Conservation (phyloP, 148 eudicot species). For the Rhododendron henanense region DNA sequence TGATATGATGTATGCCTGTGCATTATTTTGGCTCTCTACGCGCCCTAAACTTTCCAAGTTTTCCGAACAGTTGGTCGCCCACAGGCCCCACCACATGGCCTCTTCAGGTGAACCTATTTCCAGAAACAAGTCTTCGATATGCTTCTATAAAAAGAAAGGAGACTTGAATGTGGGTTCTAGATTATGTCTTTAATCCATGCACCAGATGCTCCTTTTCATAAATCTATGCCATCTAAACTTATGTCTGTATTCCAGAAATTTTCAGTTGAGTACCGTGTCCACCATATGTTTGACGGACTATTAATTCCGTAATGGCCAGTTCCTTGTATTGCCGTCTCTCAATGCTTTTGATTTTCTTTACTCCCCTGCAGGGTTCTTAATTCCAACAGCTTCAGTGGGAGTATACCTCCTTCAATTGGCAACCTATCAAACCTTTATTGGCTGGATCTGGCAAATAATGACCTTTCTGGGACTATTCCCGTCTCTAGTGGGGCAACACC, state of each 20-base stretch:
- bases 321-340: neutral
- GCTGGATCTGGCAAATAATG: constrained; percentile 74
- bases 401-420: constrained; percentile 56
- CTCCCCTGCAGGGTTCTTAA: constrained; percentile 31
- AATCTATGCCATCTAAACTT: neutral
- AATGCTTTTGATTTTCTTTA: neutral
- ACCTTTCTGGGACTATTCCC: constrained; percentile 55
- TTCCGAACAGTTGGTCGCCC: neutral
- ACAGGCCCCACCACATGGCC: neutral
- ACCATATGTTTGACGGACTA: neutral
- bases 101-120: neutral
- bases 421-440: constrained; percentile 48
- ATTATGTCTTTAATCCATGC: neutral
- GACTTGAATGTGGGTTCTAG: neutral
- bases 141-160: neutral
- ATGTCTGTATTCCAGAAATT: neutral
- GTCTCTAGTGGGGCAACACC: constrained; percentile 47
- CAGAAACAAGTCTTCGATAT: neutral
- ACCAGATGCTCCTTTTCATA: neutral
- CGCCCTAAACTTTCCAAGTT: neutral
- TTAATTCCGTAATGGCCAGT: neutral
- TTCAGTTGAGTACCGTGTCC: neutral
- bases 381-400: constrained; percentile 38
- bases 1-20: neutral
- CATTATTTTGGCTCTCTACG: neutral